Conservation (phyloP, 352 stramenopile species). For the Phytophthora nicotianae region DNA sequence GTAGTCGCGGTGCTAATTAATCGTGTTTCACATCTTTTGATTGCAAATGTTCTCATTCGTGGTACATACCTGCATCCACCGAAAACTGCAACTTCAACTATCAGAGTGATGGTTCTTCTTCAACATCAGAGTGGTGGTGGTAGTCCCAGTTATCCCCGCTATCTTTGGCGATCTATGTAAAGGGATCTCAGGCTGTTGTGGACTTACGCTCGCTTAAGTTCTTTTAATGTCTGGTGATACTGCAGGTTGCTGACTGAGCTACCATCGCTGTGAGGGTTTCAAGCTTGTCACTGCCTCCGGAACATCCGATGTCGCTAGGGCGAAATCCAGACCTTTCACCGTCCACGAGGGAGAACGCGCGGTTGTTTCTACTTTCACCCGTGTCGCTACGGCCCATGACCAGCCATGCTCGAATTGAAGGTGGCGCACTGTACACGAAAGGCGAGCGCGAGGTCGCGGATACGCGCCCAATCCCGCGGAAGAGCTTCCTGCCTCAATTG, state of each 20-base stretch:
- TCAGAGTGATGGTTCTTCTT: too few species aligned
- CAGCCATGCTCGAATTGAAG: constrained; percentile 43
- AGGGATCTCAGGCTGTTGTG: constrained; percentile 5
- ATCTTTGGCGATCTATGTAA: constrained; percentile 31
- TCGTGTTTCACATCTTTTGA: not conserved
- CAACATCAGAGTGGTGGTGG: constrained; percentile 23
- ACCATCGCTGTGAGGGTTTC: constrained; percentile 6
- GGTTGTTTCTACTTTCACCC: constrained; percentile 31
- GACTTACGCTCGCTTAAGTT: not conserved
- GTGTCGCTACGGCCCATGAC: constrained; percentile 32
- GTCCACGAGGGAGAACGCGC: constrained; percentile 22
- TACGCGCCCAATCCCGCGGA: constrained; percentile 10
- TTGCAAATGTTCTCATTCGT: not conserved
- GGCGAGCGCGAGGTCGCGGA: constrained; percentile 16
- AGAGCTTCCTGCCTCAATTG: constrained; percentile 35
- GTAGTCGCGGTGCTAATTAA: not conserved
- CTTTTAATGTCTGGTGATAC: constrained; percentile 4
- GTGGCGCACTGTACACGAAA: constrained; percentile 28
- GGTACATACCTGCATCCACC: too few species aligned
- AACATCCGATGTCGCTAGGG: constrained; percentile 27
- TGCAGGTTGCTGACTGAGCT: constrained; percentile 5
- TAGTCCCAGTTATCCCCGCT: constrained; percentile 6
- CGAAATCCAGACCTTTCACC: constrained; percentile 14
- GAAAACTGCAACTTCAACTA: constrained; percentile 35
- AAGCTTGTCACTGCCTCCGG: constrained; percentile 11